phyloP scores from a whole-genome alignment of 805 yeast species.

The Candida multigemmis region DNA sequence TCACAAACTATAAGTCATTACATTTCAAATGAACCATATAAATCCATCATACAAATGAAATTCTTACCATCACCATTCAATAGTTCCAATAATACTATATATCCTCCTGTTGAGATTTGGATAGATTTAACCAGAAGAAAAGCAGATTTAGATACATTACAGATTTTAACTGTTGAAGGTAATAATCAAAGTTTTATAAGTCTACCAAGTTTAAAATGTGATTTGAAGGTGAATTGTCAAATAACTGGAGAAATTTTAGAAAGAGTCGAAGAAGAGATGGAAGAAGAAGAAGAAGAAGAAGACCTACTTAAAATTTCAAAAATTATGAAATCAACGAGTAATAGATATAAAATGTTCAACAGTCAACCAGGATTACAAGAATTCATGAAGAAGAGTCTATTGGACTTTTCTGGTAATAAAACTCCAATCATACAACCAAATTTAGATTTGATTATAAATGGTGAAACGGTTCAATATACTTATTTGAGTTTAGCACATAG shows the following conservation, averaged over 20 bases:
- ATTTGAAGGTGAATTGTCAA: conserved; percentile 36
- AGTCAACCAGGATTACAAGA: conserved; percentile 33
- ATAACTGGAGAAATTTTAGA: conserved; percentile 23
- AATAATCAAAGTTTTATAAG: conserved; percentile 35
- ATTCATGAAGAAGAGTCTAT: conserved; percentile 27
- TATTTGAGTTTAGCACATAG: conserved; percentile 36
- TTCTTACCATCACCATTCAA: conserved; percentile 26
- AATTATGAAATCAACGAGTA: conserved; percentile 10
- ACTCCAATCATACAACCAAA: conserved; percentile 28
- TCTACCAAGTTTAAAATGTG: conserved; percentile 31
- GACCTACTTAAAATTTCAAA: conserved; percentile 1
- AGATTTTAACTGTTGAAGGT: conserved; percentile 34
- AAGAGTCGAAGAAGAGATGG: conserved; percentile 2
- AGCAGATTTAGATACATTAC: conserved; percentile 30
- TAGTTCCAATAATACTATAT: conserved; percentile 9
- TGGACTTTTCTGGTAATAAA: conserved; percentile 31
- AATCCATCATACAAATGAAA: conserved; percentile 34
- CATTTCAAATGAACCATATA: conserved; percentile 17
- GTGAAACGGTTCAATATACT: conserved; percentile 30
- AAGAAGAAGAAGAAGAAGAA: conserved; percentile 2
- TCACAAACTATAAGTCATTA: conserved; percentile 12
- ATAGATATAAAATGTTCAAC: conserved; percentile 17
- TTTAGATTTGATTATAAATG: conserved; percentile 29
- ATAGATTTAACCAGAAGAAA: conserved; percentile 28
- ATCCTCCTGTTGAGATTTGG: conserved; percentile 54